Evolutionary conservation across 2,329 filamentous ascomycete species (phyloP).

Genomic region (Trichoderma hamatum): DNA sequence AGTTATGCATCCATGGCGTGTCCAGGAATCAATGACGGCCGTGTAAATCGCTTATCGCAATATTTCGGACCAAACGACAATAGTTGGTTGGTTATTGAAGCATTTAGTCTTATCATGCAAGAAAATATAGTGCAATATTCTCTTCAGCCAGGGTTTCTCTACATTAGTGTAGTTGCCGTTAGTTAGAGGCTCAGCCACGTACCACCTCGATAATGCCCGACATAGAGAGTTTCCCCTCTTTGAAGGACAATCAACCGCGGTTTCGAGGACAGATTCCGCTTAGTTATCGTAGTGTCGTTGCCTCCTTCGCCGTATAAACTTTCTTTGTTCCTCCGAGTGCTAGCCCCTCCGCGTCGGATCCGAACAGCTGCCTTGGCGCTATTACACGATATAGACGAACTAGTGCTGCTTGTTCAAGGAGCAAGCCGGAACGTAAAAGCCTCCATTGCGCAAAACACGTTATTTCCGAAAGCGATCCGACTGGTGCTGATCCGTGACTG

Average conservation of each 20-base stretch:
- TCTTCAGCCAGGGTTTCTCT: background rate
- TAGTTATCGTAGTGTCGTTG: background rate
- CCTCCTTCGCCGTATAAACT: background rate
- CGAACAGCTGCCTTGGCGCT: background rate
- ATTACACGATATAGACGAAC: background rate
- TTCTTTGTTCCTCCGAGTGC: background rate
- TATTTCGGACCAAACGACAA: background rate
- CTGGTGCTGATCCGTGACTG: background rate
- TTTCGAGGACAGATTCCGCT: background rate
- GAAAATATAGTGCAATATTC: background rate
- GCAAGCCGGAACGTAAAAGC: background rate
- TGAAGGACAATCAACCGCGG: background rate
- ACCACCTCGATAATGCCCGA: background rate
- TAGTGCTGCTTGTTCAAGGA: slow-evolving; percentile 9
- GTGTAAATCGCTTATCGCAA: background rate
- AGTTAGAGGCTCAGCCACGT: background rate
- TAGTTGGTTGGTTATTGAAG: background rate
- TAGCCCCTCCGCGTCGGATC: background rate
- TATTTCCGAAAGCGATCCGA: background rate
- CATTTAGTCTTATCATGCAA: background rate
- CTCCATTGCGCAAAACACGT: background rate
- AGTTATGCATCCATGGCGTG: background rate
- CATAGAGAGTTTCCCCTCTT: background rate
- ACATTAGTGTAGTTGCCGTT: background rate
- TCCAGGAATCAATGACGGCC: background rate